These are phyloP conservation scores for Pichia cactophila DNA, from an alignment of 1,139 yeast species.

Conservation along the genomic window DNA sequence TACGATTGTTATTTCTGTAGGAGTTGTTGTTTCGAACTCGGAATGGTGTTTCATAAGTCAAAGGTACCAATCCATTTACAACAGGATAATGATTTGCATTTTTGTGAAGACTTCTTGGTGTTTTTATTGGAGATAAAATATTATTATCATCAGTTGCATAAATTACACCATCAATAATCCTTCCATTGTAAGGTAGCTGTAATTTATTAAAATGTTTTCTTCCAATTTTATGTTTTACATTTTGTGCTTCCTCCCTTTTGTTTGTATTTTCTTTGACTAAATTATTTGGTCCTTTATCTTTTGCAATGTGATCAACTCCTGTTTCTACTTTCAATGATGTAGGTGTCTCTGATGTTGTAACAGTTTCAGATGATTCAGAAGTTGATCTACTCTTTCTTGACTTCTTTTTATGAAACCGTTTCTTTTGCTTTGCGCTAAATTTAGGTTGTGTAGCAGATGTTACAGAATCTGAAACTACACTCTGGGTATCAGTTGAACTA, in stretches of 20 bases:
- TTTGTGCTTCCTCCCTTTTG: not conserved
- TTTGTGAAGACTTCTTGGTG: not conserved
- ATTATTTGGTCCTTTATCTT: not conserved
- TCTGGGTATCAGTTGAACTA: not conserved
- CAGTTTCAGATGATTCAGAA: not conserved
- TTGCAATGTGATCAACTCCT: not conserved
- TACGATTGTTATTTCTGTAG: slow-evolving; percentile 3
- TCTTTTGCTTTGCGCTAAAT: not conserved
- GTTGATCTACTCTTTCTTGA: not conserved
- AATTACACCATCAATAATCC: not conserved
- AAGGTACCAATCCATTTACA: slow-evolving; percentile 1
- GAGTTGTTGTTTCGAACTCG: slow-evolving; percentile 5
- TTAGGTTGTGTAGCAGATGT: not conserved
- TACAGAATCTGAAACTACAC: not conserved
- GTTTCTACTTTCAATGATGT: not conserved
- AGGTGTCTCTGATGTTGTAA: not conserved
- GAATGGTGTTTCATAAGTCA: slow-evolving; percentile 7
- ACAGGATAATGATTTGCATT: not conserved
- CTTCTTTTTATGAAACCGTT: not conserved
- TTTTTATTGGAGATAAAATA: not conserved
- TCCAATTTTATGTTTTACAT: not conserved
- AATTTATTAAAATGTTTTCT: not conserved
- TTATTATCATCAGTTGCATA: not conserved
- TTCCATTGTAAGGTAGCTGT: not conserved
- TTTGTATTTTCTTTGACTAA: not conserved